These are phyloP conservation scores for Cercospora janseana DNA, from an alignment of 2,329 filamentous ascomycete genomes.

Conservation along the genomic window DNA sequence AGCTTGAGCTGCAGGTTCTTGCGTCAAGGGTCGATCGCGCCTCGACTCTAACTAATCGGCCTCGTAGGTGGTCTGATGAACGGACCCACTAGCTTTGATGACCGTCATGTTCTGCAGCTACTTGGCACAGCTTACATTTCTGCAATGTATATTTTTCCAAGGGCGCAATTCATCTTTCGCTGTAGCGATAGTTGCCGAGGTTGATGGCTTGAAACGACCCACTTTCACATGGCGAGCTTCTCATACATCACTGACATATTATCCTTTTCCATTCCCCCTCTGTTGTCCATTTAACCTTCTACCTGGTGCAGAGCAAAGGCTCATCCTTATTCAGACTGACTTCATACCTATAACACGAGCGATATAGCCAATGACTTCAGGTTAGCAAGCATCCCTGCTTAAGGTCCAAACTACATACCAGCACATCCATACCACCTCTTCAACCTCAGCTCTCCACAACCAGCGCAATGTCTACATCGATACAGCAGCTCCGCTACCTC, in stretches of 20 bases:
- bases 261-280: not conserved
- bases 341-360: not conserved
- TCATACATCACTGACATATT: not conserved
- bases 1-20: not conserved
- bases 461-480: constrained; percentile 1
- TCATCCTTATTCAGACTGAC: no score
- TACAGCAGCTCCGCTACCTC: constrained; percentile 16
- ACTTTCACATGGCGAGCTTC: not conserved
- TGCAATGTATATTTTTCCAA: no score
- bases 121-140: no score
- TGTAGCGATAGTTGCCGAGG: not conserved
- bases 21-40: no score
- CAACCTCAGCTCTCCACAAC: not conserved
- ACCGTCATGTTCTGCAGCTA: no score
- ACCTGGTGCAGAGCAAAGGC: no score
- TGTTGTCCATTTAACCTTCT: no score
- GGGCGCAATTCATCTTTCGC: no score
- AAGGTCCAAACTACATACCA: not conserved
- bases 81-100: no score
- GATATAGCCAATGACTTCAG: not conserved
- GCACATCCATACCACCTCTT: not conserved
- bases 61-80: no score
- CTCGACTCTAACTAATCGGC: no score
- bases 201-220: not conserved
- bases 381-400: not conserved